Evolutionary conservation across 1,284 basidiomycete species (phyloP).

Genomic region (Leccinum pseudoinsigne): DNA sequence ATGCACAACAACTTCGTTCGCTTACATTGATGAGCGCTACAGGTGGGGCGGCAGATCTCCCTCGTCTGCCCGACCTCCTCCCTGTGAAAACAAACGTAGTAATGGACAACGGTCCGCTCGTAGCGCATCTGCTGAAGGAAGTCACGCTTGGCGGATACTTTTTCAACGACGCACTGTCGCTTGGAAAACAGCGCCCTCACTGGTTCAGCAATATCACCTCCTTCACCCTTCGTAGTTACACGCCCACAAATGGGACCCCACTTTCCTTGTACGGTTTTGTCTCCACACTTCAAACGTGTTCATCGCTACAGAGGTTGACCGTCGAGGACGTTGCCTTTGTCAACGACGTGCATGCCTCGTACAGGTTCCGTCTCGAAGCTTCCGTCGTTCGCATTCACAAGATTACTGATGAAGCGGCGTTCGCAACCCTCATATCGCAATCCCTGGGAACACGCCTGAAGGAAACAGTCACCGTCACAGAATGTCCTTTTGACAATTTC

Average conservation of each 20-base stretch:
- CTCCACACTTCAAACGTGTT: slow-evolving; percentile 6
- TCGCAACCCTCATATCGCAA: slow-evolving; percentile 9
- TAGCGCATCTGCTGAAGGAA: background rate
- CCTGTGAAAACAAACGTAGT: background rate
- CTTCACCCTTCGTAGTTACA: slow-evolving; percentile 1
- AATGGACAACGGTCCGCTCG: background rate
- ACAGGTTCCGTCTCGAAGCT: slow-evolving; percentile 14
- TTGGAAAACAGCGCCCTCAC: slow-evolving; percentile 1
- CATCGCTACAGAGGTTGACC: background rate
- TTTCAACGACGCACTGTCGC: slow-evolving; percentile 1
- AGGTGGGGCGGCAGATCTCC: background rate
- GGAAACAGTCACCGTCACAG: slow-evolving; percentile 4
- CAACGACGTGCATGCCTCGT: slow-evolving; percentile 15
- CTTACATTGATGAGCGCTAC: slow-evolving; percentile 4
- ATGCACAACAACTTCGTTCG: background rate
- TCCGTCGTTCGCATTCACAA: slow-evolving; percentile 7
- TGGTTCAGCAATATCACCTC: slow-evolving; percentile 11
- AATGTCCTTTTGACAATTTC: slow-evolving; percentile 13
- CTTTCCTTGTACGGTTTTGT: slow-evolving; percentile 10
- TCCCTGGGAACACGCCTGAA: slow-evolving; percentile 8
- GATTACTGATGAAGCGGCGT: slow-evolving; percentile 1
- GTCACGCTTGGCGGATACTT: background rate
- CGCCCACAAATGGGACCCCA: background rate
- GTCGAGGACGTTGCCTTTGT: slow-evolving; percentile 9
- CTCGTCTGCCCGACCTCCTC: background rate